Conservation (phyloP, 1,139 yeast species). For the Diutina sp. region DNA sequence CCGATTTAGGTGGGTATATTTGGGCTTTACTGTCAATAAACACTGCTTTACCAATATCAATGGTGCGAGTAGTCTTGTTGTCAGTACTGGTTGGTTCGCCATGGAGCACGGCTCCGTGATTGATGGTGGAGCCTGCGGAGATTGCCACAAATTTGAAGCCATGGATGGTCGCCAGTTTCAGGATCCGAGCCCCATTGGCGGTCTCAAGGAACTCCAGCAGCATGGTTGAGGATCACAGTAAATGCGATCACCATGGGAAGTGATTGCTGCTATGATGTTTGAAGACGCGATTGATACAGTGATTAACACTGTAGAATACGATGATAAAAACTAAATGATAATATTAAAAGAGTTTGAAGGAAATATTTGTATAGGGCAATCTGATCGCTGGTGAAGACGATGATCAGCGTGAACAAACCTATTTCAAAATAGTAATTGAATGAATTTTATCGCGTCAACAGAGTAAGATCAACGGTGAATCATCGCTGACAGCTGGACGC, state of each 20-base stretch:
- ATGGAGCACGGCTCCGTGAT: conserved; percentile 10
- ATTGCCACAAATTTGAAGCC: conserved; percentile 16
- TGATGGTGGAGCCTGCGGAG: conserved; percentile 22
- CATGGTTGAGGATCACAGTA: neutral
- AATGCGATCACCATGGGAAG: neutral
- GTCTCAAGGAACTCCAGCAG: conserved; percentile 23
- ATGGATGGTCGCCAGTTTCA: conserved; percentile 25
- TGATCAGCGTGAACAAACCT: too few species aligned
- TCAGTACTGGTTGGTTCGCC: conserved; percentile 9
- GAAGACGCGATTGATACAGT: too few species aligned
- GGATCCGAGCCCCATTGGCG: conserved; percentile 42
- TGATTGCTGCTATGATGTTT: neutral
- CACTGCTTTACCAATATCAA: conserved; percentile 43
- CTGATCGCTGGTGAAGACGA: too few species aligned
- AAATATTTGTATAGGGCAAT: too few species aligned
- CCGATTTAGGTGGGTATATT: conserved; percentile 20
- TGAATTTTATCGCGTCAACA: too few species aligned
- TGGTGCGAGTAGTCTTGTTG: conserved; percentile 17
- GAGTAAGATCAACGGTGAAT: too few species aligned
- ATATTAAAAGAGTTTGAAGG: too few species aligned
- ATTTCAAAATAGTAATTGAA: too few species aligned
- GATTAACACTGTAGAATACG: too few species aligned
- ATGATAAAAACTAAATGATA: too few species aligned
- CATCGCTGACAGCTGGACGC: too few species aligned
- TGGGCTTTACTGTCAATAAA: conserved; percentile 17